Conservation (phyloP, 148 eudicot genomes). For the Fagopyrum tataricum region DNA sequence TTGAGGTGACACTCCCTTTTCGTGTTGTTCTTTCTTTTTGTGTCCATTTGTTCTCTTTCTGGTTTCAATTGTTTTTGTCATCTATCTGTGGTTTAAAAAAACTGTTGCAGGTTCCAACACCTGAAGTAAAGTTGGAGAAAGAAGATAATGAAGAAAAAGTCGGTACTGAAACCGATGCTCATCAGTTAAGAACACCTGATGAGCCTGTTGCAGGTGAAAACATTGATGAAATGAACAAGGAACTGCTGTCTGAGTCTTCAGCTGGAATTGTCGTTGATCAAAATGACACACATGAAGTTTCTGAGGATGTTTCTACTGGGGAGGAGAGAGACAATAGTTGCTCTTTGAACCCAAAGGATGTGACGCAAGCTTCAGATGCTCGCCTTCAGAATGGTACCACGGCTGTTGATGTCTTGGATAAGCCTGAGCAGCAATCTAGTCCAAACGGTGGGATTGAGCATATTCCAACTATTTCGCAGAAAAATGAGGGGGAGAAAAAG, state of each 20-base stretch:
- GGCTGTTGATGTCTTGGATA: constrained; percentile 15
- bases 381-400: constrained; percentile 14
- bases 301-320: constrained; percentile 12
- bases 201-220: constrained; percentile 9
- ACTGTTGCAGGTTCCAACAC: constrained; percentile 24
- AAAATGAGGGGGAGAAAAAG: constrained; percentile 14
- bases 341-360: constrained; percentile 9
- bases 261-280: constrained; percentile 19
- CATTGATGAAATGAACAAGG: constrained; percentile 19
- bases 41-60: background rate
- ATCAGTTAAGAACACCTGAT: constrained; percentile 12
- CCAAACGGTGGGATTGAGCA: constrained; percentile 13
- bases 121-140: constrained; percentile 13
- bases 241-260: constrained; percentile 18
- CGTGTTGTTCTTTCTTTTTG: background rate
- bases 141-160: constrained; percentile 12
- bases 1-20: background rate
- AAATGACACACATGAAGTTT: constrained; percentile 22
- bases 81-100: constrained; percentile 18
- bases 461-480: background rate
- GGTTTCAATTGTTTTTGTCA: background rate
- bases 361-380: constrained; percentile 1
- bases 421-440: constrained; percentile 19
- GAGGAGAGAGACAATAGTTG: constrained; percentile 4
- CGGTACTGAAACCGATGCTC: constrained; percentile 5